Evolutionary conservation across 2,329 filamentous ascomycete genomes (phyloP).

Genomic region (Neonectria magnoliae): DNA sequence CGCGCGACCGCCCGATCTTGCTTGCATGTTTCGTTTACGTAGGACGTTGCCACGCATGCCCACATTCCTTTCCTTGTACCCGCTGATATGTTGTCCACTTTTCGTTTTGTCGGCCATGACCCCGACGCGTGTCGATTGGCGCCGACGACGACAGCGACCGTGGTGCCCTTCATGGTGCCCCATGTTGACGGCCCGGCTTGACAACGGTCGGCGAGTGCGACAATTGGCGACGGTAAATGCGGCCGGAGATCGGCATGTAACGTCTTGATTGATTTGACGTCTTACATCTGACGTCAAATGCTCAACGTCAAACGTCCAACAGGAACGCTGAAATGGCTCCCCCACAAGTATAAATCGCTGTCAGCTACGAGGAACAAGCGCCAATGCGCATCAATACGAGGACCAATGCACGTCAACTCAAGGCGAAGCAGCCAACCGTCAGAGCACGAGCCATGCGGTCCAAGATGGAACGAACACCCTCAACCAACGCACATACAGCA

Average conservation of each 20-base stretch:
- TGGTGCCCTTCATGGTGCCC: not conserved
- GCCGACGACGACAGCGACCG: not conserved
- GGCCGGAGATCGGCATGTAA: not conserved
- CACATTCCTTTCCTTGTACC: not conserved
- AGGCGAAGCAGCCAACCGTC: not conserved
- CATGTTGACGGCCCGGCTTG: not conserved
- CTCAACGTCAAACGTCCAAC: not conserved
- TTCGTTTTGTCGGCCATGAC: conserved; percentile 8
- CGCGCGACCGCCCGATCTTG: not conserved
- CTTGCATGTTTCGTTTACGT: not conserved
- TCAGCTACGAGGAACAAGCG: not conserved
- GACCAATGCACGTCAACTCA: not conserved
- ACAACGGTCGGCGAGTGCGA: conserved; percentile 1
- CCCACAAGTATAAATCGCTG: conserved; percentile 4
- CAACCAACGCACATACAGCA: not conserved
- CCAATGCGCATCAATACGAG: conserved; percentile 4
- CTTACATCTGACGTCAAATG: not conserved
- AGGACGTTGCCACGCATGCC: not conserved
- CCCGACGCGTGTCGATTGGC: conserved; percentile 19
- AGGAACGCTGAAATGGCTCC: not conserved
- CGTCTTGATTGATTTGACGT: not conserved
- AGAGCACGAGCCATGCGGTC: not conserved
- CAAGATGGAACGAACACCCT: not conserved
- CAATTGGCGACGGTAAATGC: not conserved
- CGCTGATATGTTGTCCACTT: conserved; percentile 5